Percentiles rank a stretch among this genome's conserved stretches.
Evolutionary conservation across 1,284 basidiomycete genomes (phyloP).

Genomic region (Entoloma clypeatum): DNA sequence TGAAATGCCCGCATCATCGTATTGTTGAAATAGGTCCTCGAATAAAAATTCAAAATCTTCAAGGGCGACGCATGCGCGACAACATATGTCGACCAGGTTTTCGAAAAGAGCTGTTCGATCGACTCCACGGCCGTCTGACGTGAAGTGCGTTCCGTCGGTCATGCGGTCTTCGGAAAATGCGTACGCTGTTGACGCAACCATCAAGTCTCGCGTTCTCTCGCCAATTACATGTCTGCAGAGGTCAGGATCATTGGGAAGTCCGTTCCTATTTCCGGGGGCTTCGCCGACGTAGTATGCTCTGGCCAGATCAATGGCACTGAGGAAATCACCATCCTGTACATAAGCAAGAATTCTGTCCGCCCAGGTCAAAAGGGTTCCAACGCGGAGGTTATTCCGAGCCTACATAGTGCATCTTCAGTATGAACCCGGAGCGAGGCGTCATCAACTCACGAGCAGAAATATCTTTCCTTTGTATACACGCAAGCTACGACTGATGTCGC

Average conservation of each 20-base stretch:
- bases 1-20: constrained; percentile 81
- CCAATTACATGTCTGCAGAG: constrained; percentile 69
- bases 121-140: constrained; percentile 83
- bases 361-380: constrained; percentile 92
- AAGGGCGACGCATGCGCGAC: constrained; percentile 80
- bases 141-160: constrained; percentile 82
- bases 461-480: constrained; percentile 86
- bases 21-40: constrained; percentile 90
- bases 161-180: constrained; percentile 94
- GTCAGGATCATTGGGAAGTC: constrained; percentile 68
- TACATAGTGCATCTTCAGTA: constrained; percentile 27
- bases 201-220: constrained; percentile 75
- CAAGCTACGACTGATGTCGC: constrained; percentile 69
- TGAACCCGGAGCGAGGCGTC: constrained; percentile 1
- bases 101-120: constrained; percentile 91
- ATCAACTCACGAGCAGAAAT: constrained; percentile 75
- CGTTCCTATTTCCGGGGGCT: constrained; percentile 84
- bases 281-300: constrained; percentile 82
- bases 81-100: constrained; percentile 78
- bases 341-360: constrained; percentile 86
- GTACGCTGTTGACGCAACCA: constrained; percentile 85
- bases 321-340: constrained; percentile 85
- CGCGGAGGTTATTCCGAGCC: constrained; percentile 69
- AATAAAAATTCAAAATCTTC: constrained; percentile 85
- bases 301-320: constrained; percentile 86